Evolutionary conservation across 495 filamentous ascomycete species (phyloP).

Genomic region (Neurospora cerealis): DNA sequence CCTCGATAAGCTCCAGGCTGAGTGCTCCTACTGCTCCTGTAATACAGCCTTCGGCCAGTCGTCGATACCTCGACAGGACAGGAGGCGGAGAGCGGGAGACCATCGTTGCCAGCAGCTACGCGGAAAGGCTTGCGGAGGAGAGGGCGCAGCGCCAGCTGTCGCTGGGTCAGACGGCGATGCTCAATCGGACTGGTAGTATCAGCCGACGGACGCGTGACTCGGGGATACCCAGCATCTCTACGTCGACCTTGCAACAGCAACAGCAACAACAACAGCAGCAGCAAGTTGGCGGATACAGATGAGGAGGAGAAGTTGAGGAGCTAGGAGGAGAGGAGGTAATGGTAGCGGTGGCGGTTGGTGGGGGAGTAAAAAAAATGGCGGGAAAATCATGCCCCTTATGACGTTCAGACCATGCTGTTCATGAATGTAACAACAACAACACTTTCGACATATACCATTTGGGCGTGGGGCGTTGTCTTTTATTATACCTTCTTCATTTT

Average conservation of each 20-base stretch:
- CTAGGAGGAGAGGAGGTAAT: neutral
- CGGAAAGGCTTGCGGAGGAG: slow-evolving; percentile 33
- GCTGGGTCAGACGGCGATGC: slow-evolving; percentile 25
- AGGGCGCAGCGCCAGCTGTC: slow-evolving; percentile 31
- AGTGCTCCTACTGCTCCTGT: slow-evolving; percentile 14
- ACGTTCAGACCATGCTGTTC: slow-evolving; percentile 8
- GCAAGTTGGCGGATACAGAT: neutral
- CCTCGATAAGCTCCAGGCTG: slow-evolving; percentile 28
- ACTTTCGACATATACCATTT: neutral
- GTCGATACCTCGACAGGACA: slow-evolving; percentile 39
- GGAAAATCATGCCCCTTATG: slow-evolving; percentile 12
- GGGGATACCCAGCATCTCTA: slow-evolving; percentile 17
- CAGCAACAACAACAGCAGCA: neutral
- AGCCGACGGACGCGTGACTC: slow-evolving; percentile 30
- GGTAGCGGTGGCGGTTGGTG: neutral
- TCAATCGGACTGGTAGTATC: slow-evolving; percentile 33
- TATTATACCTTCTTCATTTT: neutral
- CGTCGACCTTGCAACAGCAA: neutral
- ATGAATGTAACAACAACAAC: slow-evolving; percentile 14
- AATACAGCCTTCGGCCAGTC: slow-evolving; percentile 16
- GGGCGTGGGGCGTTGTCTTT: neutral
- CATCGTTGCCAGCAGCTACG: slow-evolving; percentile 14
- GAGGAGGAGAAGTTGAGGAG: neutral
- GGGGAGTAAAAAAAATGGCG: slow-evolving; percentile 17
- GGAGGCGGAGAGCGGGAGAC: slow-evolving; percentile 27